Base-by-base conservation (phyloP, 352 stramenopile genomes). In the Phytophthora meadii region DNA sequence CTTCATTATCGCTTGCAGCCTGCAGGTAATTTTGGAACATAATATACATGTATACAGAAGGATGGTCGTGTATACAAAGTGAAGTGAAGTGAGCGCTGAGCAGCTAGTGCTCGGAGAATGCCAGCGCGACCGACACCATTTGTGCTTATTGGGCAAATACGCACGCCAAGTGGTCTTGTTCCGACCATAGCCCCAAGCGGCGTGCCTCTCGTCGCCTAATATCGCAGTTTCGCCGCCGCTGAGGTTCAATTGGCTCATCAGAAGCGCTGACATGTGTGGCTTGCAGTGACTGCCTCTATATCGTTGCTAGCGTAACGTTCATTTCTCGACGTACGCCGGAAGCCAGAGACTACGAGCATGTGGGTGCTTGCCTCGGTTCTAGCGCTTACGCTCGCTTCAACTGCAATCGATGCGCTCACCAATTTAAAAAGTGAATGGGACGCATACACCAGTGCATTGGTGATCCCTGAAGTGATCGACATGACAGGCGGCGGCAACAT, bases 351-450 rank as follows among this genome's bases (percentile, higher is more conserved):
- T 3, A 36, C 42, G 11, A 40, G n/a, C 6, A 65, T 61, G 62
- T 60, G 22, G 48, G 15, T 17, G 22, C 42, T 45, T 10, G n/a
- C 24, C 10, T 57, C 40, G 37, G 9, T 36, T 28, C 5, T 54
- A 9, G 14, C 57, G 27, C 32, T 65, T 5, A 22, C n/a, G 0
- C 4, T 60, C 5, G 30, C 46, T 19, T 45, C 54, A 2, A 45
- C 2, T 24, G 15, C 14, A 1, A 27, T 32, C 7, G 15, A 60
- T 45, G 70, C 59, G 3, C 32, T 76, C 19, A 61, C 55, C 15
- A 68, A 76, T 50, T 42, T 84, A 22, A 82, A 80, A 51, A 72
- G 40, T 6, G 60, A 79, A 34, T 84, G 72, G 71, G 55, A 77
- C 19, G 73, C 66, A 24, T 84, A 80, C 60, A 54, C 45, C 15